Percentiles rank a stretch among this genome's conserved stretches.
phyloP scores from a whole-genome alignment of 176 grass and related monocot genomes.

The maize (Zea mays) region DNA sequence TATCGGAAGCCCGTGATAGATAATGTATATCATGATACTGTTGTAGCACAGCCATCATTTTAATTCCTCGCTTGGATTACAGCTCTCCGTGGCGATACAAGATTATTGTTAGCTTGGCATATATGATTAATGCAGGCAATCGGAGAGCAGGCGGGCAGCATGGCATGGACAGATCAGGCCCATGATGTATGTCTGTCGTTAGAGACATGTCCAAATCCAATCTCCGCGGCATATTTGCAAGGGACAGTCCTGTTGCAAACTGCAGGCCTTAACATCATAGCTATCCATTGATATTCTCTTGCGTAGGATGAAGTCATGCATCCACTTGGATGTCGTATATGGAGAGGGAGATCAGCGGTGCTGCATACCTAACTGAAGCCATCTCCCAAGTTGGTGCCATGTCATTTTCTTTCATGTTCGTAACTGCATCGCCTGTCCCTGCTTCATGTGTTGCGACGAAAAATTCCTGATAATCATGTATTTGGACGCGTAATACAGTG shows the following conservation, averaged over 20 bases:
- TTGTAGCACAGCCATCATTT: neutral
- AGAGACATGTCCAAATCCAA: neutral
- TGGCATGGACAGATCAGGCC: neutral
- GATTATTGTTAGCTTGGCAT: constrained; percentile 15
- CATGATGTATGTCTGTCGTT: neutral
- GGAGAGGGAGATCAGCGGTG: neutral
- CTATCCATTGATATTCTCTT: neutral
- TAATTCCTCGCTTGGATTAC: neutral
- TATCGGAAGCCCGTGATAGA: neutral
- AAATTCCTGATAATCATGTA: neutral
- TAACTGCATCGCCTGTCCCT: neutral
- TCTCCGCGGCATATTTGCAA: neutral
- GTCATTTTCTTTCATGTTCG: constrained; percentile 17
- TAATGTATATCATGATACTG: constrained; percentile 14
- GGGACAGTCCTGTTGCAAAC: neutral
- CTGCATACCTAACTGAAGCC: neutral
- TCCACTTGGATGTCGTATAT: neutral
- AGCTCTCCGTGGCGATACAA: neutral
- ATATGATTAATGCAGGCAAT: constrained; percentile 18
- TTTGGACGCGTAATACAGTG: neutral
- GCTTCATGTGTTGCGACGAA: neutral
- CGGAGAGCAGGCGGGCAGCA: neutral
- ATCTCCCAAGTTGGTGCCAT: neutral
- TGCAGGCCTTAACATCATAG: neutral
- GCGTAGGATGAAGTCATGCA: neutral